Evolutionary conservation across 1,284 basidiomycete genomes (phyloP), one percentile per base, ranked within the genome.

Genomic region (Nidula niveotomentosa): DNA sequence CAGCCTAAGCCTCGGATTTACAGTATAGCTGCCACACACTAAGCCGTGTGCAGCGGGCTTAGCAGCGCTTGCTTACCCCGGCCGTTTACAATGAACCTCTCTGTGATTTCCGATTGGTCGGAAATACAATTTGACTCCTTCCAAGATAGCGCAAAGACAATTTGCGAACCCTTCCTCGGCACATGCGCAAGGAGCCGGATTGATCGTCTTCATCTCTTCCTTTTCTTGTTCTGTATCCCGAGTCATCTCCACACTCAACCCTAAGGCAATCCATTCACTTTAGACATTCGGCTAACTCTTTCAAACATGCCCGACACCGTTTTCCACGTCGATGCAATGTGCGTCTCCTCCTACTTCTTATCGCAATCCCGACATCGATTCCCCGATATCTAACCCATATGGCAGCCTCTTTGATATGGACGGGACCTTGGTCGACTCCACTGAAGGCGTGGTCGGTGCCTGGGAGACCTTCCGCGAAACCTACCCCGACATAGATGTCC

Each of bases 331-430:
- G 78, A 80, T 70, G 84, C 83, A 43, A 77, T 85, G 85, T 81
- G 69, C 61, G 79, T 68, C 39, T 50, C 47, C 45, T 41, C 41
- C 15, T 45, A 30, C 23, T 36, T 39, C 39, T 48, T 8, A 52
- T 37, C 41, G 34, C 33, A 36, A 50, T 35, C 30, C 47, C 52
- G 53, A 62, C 49, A 39, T 54, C 48, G 54, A 48, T 48, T 57
- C 48, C 56, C 41, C 47, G 44, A 48, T 51, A 55, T 56, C 58
- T 55, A 55, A 57, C n/a, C 45, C 45, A 48, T 41, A 52, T 34
- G 46, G 9, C 58, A 89, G 88, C 57, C 74, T 90, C 12, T 89
- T 89, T 64, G 88, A 91, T 67, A 91, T 90, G 88, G 89, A 90
- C 66, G 88, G 88, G 54, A 92, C 90, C 36, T 73, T 91, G 52